Conservation (phyloP, 352 stramenopile genomes). For the Pythium brachiatum region DNA sequence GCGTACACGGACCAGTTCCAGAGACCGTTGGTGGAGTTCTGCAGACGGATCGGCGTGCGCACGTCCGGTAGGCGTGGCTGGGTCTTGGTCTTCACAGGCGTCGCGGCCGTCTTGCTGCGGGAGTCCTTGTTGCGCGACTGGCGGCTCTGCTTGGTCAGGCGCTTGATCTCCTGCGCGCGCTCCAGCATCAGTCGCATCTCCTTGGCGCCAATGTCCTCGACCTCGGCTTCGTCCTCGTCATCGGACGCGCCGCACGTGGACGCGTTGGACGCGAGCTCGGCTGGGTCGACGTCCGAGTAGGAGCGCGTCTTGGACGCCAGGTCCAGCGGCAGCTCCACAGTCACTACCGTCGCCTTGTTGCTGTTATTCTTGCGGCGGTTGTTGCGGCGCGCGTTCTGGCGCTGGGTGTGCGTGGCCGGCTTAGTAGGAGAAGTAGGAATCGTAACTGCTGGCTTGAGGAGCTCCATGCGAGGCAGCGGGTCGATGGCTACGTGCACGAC, state of each 20-base stretch:
- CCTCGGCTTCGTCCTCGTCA: slow-evolving; percentile 28
- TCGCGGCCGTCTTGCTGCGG: not conserved
- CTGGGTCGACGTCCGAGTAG: slow-evolving; percentile 21
- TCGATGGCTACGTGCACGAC: slow-evolving; percentile 1
- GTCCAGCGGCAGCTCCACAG: slow-evolving; percentile 11
- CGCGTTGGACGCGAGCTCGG: slow-evolving; percentile 28
- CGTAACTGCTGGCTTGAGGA: not conserved
- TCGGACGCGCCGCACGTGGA: slow-evolving; percentile 38
- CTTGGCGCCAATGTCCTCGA: slow-evolving; percentile 31
- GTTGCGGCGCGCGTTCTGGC: slow-evolving; percentile 11
- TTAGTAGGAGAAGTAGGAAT: too few species aligned
- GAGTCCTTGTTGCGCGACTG: slow-evolving; percentile 10
- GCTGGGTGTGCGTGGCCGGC: slow-evolving; percentile 2
- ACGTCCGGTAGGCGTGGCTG: slow-evolving; percentile 9
- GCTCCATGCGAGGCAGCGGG: not conserved
- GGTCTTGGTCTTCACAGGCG: slow-evolving; percentile 14
- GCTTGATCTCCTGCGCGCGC: slow-evolving; percentile 35
- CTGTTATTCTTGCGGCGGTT: slow-evolving; percentile 17
- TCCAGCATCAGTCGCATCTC: slow-evolving; percentile 39
- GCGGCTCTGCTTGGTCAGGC: slow-evolving; percentile 27
- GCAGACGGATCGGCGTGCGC: slow-evolving; percentile 23
- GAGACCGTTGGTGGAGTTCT: slow-evolving; percentile 31
- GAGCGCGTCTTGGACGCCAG: slow-evolving; percentile 15
- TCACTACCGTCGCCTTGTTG: not conserved
- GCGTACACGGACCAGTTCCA: slow-evolving; percentile 39